Evolutionary conservation across 2,329 filamentous ascomycete genomes (phyloP), one percentile per base, ranked within the genome.

Genomic region (Diplodia scrobiculata): DNA sequence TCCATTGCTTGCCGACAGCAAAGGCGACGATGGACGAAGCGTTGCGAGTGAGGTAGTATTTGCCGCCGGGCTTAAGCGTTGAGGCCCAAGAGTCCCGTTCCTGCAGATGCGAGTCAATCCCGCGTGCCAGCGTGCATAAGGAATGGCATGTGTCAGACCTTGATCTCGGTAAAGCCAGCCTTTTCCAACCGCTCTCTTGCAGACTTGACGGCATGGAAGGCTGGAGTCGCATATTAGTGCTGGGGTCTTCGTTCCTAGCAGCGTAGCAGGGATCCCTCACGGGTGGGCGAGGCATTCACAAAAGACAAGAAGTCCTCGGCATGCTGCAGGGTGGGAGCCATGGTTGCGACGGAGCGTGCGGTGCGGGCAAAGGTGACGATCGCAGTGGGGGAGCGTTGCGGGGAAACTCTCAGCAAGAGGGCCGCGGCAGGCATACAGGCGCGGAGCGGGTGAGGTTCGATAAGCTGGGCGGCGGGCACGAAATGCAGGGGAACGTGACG

Each of bases 11-110:
- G 74, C 94, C 94, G 73, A 98, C 89, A 68, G 91, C 91, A 79
- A 98, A 98, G 69, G 93, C 93, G 67, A 97, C 87, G 70, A 98
- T 91, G 58, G 94, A 96, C 29, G 92, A 96, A 67, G 87, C 89
- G 80, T 98, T 98, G 70, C 94, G 90, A 55, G 94, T 98, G 73
- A 97, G 86, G 81, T 93, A 97, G 84, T 98, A 98, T 80, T 96
- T 97, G 69, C 94, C 93, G 69, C 94, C 93, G 25, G 92, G 91
- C 66, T 87, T 86, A 68, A 97, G 85, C 53, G 84, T 86, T 1
- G 89, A 87, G 14, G 89, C 86, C 94, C 95, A 98, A 54, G 90
- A 88, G 74, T 97, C 92, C 72, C 91, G 90, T 80, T 98, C 94
- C 83, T 88, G 53, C 21, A 55, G n/a, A 55, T 21, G 63, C 63